These are phyloP conservation scores for Acrocalymma vagum DNA, from an alignment of 2,329 filamentous ascomycete species.

Conservation along the genomic window DNA sequence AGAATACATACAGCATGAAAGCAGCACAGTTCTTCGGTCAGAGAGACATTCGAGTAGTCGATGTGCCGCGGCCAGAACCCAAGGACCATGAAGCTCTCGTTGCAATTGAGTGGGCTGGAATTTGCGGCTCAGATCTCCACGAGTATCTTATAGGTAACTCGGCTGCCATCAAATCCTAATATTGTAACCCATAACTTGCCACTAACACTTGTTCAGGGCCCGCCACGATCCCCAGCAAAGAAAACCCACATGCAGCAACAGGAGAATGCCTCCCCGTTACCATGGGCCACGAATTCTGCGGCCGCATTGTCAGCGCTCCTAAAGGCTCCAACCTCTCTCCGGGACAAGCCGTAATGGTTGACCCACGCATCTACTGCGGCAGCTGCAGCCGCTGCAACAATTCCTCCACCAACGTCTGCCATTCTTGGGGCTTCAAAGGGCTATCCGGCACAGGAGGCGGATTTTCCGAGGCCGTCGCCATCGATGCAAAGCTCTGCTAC, in stretches of 20 bases:
- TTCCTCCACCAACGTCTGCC: conserved; percentile 29
- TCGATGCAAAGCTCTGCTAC: conserved; percentile 32
- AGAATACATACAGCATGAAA: conserved; percentile 43
- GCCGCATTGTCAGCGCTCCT: conserved; percentile 30
- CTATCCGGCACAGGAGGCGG: conserved; percentile 35
- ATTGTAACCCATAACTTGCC: neutral
- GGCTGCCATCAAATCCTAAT: too few species aligned
- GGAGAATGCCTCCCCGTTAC: conserved; percentile 30
- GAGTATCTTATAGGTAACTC: conserved; percentile 35
- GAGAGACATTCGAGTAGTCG: conserved; percentile 33
- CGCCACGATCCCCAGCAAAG: conserved; percentile 16
- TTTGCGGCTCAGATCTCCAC: conserved; percentile 40
- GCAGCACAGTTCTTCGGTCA: conserved; percentile 39
- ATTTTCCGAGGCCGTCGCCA: conserved; percentile 30
- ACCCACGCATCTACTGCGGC: conserved; percentile 38
- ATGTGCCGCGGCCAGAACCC: conserved; percentile 29
- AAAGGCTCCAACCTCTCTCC: conserved; percentile 22
- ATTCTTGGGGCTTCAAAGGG: conserved; percentile 33
- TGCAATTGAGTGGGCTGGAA: conserved; percentile 40
- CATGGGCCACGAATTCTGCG: conserved; percentile 43
- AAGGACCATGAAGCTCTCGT: conserved; percentile 34
- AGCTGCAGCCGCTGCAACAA: conserved; percentile 27
- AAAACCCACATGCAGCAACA: conserved; percentile 30
- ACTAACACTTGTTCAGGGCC: conserved; percentile 21
- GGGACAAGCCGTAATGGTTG: conserved; percentile 37